Conservation (phyloP, 202 grass and related monocot genomes). For the Elaeis oleifera region DNA sequence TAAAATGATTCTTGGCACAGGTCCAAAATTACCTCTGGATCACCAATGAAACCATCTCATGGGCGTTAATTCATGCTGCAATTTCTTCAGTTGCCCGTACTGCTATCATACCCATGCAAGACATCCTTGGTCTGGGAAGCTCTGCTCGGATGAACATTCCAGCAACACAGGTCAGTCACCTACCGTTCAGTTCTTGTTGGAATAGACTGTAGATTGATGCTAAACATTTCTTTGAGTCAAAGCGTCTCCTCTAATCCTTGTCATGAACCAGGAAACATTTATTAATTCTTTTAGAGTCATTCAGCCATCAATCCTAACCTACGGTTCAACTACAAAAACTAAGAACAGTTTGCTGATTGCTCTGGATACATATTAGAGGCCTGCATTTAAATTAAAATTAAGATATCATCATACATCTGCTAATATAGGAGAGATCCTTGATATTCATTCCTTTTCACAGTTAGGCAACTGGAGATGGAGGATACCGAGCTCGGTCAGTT, state of each 20-base stretch:
- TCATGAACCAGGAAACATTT: constrained; percentile 2
- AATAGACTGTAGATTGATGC: neutral
- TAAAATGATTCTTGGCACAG: constrained; percentile 30
- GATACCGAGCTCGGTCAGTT: constrained; percentile 53
- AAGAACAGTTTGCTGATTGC: no score
- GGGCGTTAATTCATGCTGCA: constrained; percentile 52
- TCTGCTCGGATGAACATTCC: constrained; percentile 85
- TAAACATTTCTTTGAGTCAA: neutral
- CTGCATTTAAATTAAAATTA: no score
- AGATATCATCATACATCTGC: no score
- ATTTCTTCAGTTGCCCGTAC: constrained; percentile 73
- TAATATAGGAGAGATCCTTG: no score
- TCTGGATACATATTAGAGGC: no score
- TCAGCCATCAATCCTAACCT: no score
- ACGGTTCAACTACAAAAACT: no score
- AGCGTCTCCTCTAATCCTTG: neutral
- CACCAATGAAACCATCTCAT: constrained; percentile 41
- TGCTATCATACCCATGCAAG: constrained; percentile 69
- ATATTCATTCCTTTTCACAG: constrained; percentile 22
- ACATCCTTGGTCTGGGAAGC: constrained; percentile 66
- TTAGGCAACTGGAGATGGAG: constrained; percentile 86
- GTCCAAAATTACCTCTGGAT: constrained; percentile 53
- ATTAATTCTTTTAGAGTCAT: no score
- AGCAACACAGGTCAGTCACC: constrained; percentile 56
- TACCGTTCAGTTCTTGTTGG: neutral